Base-by-base conservation (phyloP, 2,329 filamentous ascomycete species). In the Bisporella sp. region DNA sequence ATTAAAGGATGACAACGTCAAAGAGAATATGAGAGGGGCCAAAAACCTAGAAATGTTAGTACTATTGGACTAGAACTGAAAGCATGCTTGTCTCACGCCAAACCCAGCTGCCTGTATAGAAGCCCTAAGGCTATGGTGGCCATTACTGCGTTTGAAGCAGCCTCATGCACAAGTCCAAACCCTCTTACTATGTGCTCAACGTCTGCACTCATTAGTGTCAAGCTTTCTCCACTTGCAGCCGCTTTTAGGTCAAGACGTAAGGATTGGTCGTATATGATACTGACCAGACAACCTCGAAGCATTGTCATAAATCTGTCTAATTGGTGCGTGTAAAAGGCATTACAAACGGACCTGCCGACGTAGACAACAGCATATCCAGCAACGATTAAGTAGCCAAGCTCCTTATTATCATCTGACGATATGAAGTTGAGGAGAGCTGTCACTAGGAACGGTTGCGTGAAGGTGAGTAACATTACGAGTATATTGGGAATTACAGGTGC, bases 181-280 rank as follows among this genome's bases (percentile, higher is more conserved):
- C 21, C 21, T 37, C 35, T 37, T 8, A 37, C 35, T 9, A 60
- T 60, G 21, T 41, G 39, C 43, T 58, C 57, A 6, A 58, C 54
- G 45, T 60, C 58, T n/a, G 51, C 51, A 12, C 63, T 40, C 59
- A 66, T 64, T 12, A 66, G 48, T 41, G 64, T 63, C 8, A 64
- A 53, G 9, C 59, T 58, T 29, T 57, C 59, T 5, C 57, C 59
- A 42, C 62, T 59, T 35, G 31, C 55, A 2, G 61, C 40, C 8
- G 45, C 50, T 1, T 53, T 60, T 28, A 61, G 54, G 5, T 47
- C 54, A 30, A 64, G 49, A 28, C 59, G 50, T 9, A 62, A 43
- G 31, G 61, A 64, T 42, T 64, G 55, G 29, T 48, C 50, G 48
- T 64, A 65, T 6, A 64, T 59, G 13, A 54, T 48, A 31, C 55